phyloP scores from a whole-genome alignment of 495 filamentous ascomycete genomes.

The Amphirosellinia nigrospora region DNA sequence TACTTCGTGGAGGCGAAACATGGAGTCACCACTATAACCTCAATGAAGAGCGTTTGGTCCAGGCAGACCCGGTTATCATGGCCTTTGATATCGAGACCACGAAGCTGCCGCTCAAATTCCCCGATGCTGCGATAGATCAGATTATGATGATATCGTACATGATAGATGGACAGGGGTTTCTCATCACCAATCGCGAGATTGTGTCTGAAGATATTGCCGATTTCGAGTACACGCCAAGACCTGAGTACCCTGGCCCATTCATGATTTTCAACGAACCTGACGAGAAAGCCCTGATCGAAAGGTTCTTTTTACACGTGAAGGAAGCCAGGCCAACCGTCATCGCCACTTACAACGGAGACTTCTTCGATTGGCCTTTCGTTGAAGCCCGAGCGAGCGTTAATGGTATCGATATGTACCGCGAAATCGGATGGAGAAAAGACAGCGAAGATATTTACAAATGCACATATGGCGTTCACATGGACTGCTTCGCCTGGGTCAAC shows the following conservation, averaged over 20 bases:
- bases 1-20: conserved; percentile 96
- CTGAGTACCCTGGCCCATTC: conserved; percentile 93
- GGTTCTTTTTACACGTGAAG: conserved; percentile 96
- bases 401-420: conserved; percentile 99
- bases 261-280: conserved; percentile 98
- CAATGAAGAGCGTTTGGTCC: conserved; percentile 85
- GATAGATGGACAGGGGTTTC: conserved; percentile 98
- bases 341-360: conserved; percentile 99
- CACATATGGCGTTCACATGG: conserved; percentile 96
- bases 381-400: conserved; percentile 89
- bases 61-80: conserved; percentile 93
- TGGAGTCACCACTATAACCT: conserved; percentile 80
- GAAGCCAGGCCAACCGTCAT: conserved; percentile 94
- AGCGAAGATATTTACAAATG: conserved; percentile 95
- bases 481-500: conserved; percentile 98
- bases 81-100: conserved; percentile 99
- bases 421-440: conserved; percentile 95
- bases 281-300: conserved; percentile 83
- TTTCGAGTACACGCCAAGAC: conserved; percentile 97
- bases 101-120: conserved; percentile 96
- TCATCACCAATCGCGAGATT: conserved; percentile 98
- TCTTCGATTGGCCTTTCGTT: conserved; percentile 99
- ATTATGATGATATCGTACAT: conserved; percentile 99
- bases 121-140: conserved; percentile 93
- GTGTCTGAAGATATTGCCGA: conserved; percentile 97